Conservation (phyloP, 1,139 yeast species). For the Taphrina betulina region DNA sequence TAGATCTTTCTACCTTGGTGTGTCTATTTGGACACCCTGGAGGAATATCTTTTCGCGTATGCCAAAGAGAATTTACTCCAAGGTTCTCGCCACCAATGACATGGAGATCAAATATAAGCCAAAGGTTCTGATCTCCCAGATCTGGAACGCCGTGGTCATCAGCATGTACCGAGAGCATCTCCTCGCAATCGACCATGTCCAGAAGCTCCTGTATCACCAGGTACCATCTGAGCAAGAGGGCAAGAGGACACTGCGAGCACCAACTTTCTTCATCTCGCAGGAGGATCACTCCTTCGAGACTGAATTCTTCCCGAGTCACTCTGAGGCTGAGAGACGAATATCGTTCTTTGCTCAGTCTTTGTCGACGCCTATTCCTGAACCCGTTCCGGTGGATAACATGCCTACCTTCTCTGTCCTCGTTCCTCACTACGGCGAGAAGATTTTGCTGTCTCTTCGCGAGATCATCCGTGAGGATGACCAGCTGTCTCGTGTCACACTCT, state of each 20-base stretch:
- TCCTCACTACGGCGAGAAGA: constrained; percentile 98
- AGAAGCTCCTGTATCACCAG: constrained; percentile 84
- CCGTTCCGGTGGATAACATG: constrained; percentile 98
- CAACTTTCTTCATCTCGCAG: constrained; percentile 96
- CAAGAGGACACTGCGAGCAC: constrained; percentile 96
- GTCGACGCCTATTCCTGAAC: constrained; percentile 98
- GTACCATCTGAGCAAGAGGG: constrained; percentile 98
- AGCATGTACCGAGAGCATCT: constrained; percentile 98
- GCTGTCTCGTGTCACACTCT: constrained; percentile 90
- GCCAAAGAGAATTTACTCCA: constrained; percentile 97
- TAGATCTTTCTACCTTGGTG: constrained; percentile 96
- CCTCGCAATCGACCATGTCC: constrained; percentile 96
- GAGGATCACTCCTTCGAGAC: constrained; percentile 93
- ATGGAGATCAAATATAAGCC: constrained; percentile 99
- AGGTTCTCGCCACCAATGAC: constrained; percentile 94
- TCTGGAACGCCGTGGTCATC: constrained; percentile 97
- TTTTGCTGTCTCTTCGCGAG: constrained; percentile 88
- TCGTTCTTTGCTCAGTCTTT: constrained; percentile 98
- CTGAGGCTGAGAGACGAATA: constrained; percentile 99
- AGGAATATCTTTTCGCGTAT: constrained; percentile 95
- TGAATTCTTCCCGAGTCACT: constrained; percentile 92
- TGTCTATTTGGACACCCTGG: constrained; percentile 98
- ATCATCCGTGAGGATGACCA: constrained; percentile 98
- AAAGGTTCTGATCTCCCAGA: constrained; percentile 94
- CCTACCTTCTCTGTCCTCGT: constrained; percentile 97